Conservation (phyloP, 306 rosid species). For the Prunus mira region DNA sequence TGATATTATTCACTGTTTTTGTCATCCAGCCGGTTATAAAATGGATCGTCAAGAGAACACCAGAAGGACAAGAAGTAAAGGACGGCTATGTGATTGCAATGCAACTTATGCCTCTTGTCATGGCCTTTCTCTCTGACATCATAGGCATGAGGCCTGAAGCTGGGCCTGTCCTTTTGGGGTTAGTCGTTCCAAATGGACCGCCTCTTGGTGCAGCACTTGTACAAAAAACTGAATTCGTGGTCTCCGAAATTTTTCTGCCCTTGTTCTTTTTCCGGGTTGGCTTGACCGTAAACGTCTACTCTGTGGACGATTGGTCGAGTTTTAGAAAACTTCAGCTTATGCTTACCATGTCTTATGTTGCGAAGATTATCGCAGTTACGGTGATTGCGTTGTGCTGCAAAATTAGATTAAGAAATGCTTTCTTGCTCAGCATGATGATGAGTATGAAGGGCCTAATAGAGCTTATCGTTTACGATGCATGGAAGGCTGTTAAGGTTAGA, state of each 20-base stretch:
- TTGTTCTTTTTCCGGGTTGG: constrained; percentile 37
- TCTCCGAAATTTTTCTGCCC: constrained; percentile 44
- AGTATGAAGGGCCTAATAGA: not conserved
- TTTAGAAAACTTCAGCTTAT: not conserved
- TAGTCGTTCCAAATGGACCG: constrained; percentile 60
- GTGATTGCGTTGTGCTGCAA: not conserved
- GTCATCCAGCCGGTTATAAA: constrained; percentile 26
- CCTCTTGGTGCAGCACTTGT: constrained; percentile 65
- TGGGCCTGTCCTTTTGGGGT: constrained; percentile 52
- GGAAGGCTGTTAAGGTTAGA: not conserved
- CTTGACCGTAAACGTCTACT: constrained; percentile 38
- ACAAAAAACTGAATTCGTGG: constrained; percentile 53
- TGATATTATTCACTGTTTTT: not conserved
- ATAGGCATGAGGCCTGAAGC: constrained; percentile 39
- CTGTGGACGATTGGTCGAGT: not conserved
- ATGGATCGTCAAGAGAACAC: constrained; percentile 43
- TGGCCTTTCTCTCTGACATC: constrained; percentile 47
- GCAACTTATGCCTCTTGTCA: constrained; percentile 25
- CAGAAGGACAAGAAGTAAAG: constrained; percentile 55
- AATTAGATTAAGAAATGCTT: not conserved
- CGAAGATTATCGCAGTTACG: not conserved
- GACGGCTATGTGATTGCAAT: constrained; percentile 44
- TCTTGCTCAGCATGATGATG: constrained; percentile 2
- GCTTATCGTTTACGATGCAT: not conserved
- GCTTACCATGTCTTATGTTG: not conserved